These are phyloP conservation scores for Fusarium torreyae DNA, from an alignment of 2,329 filamentous ascomycete species.

Conservation along the genomic window DNA sequence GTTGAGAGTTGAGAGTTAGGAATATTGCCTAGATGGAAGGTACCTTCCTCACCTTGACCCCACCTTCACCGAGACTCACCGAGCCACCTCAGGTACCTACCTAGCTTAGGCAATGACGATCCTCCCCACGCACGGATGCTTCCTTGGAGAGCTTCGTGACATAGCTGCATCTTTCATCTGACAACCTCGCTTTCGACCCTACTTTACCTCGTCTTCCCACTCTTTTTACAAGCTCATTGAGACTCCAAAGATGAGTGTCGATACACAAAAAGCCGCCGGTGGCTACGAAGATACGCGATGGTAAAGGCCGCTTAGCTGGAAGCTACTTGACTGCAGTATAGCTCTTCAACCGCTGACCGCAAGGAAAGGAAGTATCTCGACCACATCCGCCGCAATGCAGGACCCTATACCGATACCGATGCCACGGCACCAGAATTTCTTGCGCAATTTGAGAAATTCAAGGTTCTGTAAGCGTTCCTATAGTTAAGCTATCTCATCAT, in stretches of 20 bases:
- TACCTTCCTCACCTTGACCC: constrained; percentile 44
- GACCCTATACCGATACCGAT: constrained; percentile 84
- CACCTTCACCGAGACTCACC: constrained; percentile 55
- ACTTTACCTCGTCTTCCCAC: not conserved
- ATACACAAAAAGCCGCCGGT: constrained; percentile 34
- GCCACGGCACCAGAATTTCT: constrained; percentile 67
- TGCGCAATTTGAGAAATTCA: constrained; percentile 76
- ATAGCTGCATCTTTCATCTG: constrained; percentile 16
- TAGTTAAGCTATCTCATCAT: not conserved
- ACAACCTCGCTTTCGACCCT: constrained; percentile 7
- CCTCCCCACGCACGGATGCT: constrained; percentile 44
- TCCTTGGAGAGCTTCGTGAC: constrained; percentile 17
- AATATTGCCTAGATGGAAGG: not conserved
- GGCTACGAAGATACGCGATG: constrained; percentile 55
- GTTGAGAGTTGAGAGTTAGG: constrained; percentile 4
- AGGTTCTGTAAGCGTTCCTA: constrained; percentile 75
- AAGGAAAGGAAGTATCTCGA: constrained; percentile 83
- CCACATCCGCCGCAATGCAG: constrained; percentile 80
- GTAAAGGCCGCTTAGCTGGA: constrained; percentile 43
- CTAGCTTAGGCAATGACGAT: constrained; percentile 42
- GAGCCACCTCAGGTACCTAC: constrained; percentile 35
- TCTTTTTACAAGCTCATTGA: not conserved
- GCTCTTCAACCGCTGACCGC: constrained; percentile 31
- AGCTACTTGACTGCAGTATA: constrained; percentile 15
- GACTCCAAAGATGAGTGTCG: constrained; percentile 47